Base-by-base conservation (phyloP, 306 rosid genomes). In the Cicer yamashitae region DNA sequence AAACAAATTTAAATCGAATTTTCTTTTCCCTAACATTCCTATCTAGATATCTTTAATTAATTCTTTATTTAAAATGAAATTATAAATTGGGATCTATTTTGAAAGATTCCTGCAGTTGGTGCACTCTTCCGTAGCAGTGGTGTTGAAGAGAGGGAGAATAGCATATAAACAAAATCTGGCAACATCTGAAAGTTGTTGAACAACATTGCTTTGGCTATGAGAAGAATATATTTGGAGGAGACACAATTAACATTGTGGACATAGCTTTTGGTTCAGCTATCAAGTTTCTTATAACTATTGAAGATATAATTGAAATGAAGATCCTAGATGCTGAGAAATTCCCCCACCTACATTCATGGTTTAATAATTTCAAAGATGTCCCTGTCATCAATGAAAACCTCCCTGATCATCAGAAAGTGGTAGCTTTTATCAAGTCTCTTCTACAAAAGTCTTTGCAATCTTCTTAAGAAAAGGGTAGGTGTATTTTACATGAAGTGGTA, bases 201-300 rank as follows among this genome's bases (percentile, higher is more conserved):
- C 34, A 54, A 18, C 34, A 54, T 14, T 54, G 60, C 12, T 17
- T 54, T 54, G 10, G 4, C 34, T 17, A 8, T 7, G 60, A 54
- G 60, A 54, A 54, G 12, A 54, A 54, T 8, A 9, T 54, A 8
- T 54, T 54, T 54, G 60, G 60, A 18, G 60, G 60, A 8, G 12
- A 54, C 60, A 17, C 60, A 17, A 8, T 54, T 54, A 54, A 54
- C 60, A 54, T 54, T 54, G 30, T 54, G 34, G 60, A 54, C 60
- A 54, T 54, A 54, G 60, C 60, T 54, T 5, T 54, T 17, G 60
- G 60, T 8, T 54, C 60, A 54, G 8, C 60, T 54, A 54, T 54
- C 13, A 54, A 17, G 6, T 54, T 54, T 54, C 30, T 54, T 18
- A 11, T 18, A 54, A 54, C 60, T 17, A 54, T 54, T 54, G 60